phyloP scores from a whole-genome alignment of 768 basidiomycete species.

The Chalciporus pseudorubinellus region DNA sequence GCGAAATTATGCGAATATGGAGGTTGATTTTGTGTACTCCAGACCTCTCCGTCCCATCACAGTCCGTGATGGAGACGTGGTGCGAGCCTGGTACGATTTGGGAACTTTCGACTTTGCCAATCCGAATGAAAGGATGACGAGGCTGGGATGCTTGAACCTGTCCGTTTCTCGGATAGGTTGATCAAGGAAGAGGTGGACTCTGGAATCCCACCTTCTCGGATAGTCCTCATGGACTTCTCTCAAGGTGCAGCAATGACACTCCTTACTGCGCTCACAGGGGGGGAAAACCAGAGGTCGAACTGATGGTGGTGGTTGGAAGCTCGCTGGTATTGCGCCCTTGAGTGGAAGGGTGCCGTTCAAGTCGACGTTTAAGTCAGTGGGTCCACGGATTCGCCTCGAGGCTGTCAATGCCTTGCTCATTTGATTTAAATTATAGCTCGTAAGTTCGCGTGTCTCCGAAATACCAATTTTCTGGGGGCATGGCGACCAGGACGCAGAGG shows the following conservation, averaged over 20 bases:
- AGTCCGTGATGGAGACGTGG: conserved; percentile 63
- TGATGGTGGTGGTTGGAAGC: conserved; percentile 40
- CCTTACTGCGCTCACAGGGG: conserved; percentile 52
- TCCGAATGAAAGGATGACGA: conserved; percentile 49
- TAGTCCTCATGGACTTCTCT: conserved; percentile 81
- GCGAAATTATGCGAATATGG: too few relatives aligned
- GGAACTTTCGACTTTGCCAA: conserved; percentile 53
- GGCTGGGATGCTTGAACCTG: conserved; percentile 54
- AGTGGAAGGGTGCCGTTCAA: conserved; percentile 74
- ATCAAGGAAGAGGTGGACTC: conserved; percentile 70
- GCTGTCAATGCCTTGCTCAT: not conserved
- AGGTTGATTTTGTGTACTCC: conserved; percentile 5
- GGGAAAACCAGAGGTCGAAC: not conserved
- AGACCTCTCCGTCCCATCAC: conserved; percentile 49
- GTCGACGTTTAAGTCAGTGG: conserved; percentile 39
- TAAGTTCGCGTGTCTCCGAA: conserved; percentile 21
- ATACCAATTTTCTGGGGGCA: conserved; percentile 84
- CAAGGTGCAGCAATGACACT: conserved; percentile 77
- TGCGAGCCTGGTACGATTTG: conserved; percentile 82
- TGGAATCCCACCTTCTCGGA: conserved; percentile 62
- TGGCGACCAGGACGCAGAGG: conserved; percentile 68
- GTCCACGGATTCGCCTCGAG: conserved; percentile 32
- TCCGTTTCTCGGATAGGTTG: conserved; percentile 55
- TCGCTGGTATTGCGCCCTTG: conserved; percentile 66
- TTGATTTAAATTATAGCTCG: conserved; percentile 23